Base-by-base conservation (phyloP, 139 green algal species). In the Nannochloris sp. region DNA sequence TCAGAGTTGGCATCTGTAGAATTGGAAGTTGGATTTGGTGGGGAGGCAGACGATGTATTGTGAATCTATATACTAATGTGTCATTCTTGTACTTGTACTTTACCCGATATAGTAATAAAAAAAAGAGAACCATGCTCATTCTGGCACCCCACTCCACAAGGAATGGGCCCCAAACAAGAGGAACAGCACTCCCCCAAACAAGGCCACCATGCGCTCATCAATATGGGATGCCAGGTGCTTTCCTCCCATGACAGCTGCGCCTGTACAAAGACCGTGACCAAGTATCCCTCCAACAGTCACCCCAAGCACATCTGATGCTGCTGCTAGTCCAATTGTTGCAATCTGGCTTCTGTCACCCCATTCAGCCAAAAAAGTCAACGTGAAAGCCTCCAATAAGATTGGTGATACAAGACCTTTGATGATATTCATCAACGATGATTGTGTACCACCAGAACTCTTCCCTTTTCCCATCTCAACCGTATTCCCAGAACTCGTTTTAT, bases 311-410 rank as follows among this genome's bases (percentile, higher is more conserved):
- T 98, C 81, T 37, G 86, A 80, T n/a, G 89, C 85, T 2, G 93
- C 84, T 20, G 91, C 92, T 36, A 95, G 68, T 11, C 87, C 78
- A 16, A 79, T 79, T 12, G 91, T 97, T 2, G 89, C 86, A 61
- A 98, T 96, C 65, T 99, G 93, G 70, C 85, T 95, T 31, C 93
- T 82, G 75, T 99, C 93, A 11, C 93, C 93, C 93, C 93, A 99
- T 77, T 99, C 93, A 1, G 93, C 93, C 20, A 98, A 62, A 69
- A 99, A 99, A 0, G 89, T 98, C 37, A 99, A 81, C 12, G 93
- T 87, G 79, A 98, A 97, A 1, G 85, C 78, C 65, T 98, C 92
- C 2, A 98, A 33, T 51, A 97, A 93, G 17, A 98, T 85, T 31
- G 87, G 86, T 2, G 82, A 88, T 53, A 91, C 82, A 16, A 91